Base-by-base conservation (phyloP, 2,329 filamentous ascomycete species). In the Xylariaceae sp. region DNA sequence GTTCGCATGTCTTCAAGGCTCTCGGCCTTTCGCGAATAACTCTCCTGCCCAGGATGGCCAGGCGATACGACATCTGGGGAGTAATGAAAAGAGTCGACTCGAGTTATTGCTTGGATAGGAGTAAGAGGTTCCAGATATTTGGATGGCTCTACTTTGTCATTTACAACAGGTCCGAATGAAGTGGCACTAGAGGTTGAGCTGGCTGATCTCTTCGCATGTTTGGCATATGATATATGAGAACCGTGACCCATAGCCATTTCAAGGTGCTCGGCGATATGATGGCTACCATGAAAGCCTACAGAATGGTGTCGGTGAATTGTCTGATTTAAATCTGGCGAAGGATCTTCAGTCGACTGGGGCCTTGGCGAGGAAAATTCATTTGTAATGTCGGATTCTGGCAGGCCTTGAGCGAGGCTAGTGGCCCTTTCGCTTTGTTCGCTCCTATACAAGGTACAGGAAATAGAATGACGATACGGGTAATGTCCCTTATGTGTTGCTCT, bases 251-350 rank as follows among this genome's bases (percentile, higher is more conserved):
- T n/a, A 29, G 52, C 62, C 16, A 51, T 52, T 14, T 68, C 65
- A 12, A 75, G 61, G 44, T 75, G 71, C 44, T 74, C 70, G 44
- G 70, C 62, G 52, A 72, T 71, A 55, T 75, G 73, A 26, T 70
- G 66, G 18, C 68, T 61, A 45, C 65, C 65, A 48, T 74, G 67
- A 4, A 77, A 66, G 20, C 71, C 69, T 40, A 73, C 60, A 7
- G 70, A 68, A 57, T 75, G 62, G 51, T 67, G 67, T 26, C 54
- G 57, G 52, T 67, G 64, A 20, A 56, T 32, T 18, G 41, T 50
- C 21, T 61, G 14, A 23, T 57, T 46, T 21, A 52, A 29, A 4
- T 18, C 42, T 43, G 50, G 51, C 12, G 40, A 40, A 10, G 48
- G 29, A 7, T 40, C 57, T 44, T 55, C 20, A 29, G 23, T 44